phyloP scores from a whole-genome alignment of 2,329 filamentous ascomycete genomes.

The Sporothrix inflata region DNA sequence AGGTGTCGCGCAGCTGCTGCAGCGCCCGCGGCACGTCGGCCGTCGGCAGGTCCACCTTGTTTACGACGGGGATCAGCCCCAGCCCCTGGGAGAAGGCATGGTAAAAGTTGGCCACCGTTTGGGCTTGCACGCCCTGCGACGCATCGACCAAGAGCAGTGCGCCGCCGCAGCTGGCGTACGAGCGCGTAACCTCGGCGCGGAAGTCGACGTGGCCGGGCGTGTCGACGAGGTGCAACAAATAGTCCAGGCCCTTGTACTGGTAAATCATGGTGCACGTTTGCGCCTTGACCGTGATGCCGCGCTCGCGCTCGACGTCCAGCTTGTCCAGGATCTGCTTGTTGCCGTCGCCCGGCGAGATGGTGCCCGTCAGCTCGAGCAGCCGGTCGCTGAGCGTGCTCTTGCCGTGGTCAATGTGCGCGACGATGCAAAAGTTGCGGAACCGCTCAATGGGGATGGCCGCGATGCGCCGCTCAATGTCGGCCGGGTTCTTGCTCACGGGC shows the following conservation, averaged over 20 bases:
- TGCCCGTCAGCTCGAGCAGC: constrained; percentile 89
- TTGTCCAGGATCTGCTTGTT: constrained; percentile 98
- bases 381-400: constrained; percentile 95
- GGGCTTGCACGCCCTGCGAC: constrained; percentile 93
- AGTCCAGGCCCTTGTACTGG: constrained; percentile 81
- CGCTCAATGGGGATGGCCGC: constrained; percentile 75
- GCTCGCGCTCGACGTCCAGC: constrained; percentile 91
- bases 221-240: constrained; percentile 92
- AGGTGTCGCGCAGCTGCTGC: constrained; percentile 81
- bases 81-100: constrained; percentile 92
- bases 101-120: constrained; percentile 98
- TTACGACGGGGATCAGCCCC: constrained; percentile 85
- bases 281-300: constrained; percentile 97
- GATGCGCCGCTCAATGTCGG: constrained; percentile 62
- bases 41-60: constrained; percentile 92
- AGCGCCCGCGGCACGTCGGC: constrained; percentile 86
- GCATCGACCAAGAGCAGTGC: constrained; percentile 92
- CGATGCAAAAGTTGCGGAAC: constrained; percentile 96
- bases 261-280: constrained; percentile 99
- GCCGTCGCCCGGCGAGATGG: constrained; percentile 75
- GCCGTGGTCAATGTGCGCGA: constrained; percentile 98
- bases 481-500: constrained; percentile 34
- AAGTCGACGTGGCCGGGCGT: constrained; percentile 98
- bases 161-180: constrained; percentile 94
- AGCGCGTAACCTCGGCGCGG: constrained; percentile 90